These are phyloP conservation scores for Xylaria sp. DNA, from an alignment of 2,329 filamentous ascomycete species.

Conservation along the genomic window DNA sequence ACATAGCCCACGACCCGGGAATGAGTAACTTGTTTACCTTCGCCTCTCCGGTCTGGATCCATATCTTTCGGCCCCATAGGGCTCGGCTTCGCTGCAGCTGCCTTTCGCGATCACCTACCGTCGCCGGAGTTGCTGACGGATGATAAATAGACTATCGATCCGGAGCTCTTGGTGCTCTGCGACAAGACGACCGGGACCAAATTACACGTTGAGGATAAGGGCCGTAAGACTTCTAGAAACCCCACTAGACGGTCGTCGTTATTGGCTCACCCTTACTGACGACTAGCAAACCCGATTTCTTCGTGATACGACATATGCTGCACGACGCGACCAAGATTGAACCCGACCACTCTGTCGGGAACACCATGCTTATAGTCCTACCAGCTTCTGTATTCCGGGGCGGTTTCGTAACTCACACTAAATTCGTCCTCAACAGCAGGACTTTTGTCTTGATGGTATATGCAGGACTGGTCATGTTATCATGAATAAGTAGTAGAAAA, in stretches of 20 bases:
- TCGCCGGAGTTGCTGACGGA: neutral
- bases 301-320: neutral
- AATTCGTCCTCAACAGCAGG: neutral
- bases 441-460: neutral
- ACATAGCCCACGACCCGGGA: neutral
- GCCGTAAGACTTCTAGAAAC: neutral
- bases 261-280: neutral
- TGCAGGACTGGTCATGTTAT: neutral
- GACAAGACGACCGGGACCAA: neutral
- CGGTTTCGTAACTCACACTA: neutral
- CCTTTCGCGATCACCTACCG: neutral
- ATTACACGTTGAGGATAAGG: neutral
- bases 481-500: neutral
- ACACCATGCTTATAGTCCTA: neutral
- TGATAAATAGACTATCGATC: neutral
- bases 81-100: constrained; percentile 8
- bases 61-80: constrained; percentile 6
- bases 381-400: neutral
- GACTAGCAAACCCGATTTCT: neutral
- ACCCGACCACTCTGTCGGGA: neutral
- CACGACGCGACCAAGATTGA: neutral
- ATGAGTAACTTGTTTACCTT: neutral
- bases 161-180: constrained; percentile 1
- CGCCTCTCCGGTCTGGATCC: constrained; percentile 1
- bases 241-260: neutral